phyloP scores from a whole-genome alignment of 805 yeast species.

The Teunomyces kruisii region DNA sequence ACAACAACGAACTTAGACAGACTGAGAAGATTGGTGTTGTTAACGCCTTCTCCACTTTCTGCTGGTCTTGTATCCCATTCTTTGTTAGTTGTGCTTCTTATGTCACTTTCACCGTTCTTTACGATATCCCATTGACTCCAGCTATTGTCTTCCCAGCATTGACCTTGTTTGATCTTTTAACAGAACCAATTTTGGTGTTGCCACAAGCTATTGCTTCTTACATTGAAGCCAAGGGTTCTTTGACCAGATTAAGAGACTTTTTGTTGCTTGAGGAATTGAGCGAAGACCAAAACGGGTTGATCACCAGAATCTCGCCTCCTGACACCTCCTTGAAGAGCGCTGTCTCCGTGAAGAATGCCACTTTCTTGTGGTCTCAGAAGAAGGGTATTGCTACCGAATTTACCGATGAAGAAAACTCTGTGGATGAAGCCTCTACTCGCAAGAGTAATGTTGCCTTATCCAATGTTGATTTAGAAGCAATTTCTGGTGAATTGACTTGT shows the following conservation, averaged over 20 bases:
- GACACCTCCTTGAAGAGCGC: constrained; percentile 22
- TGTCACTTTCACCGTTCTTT: constrained; percentile 22
- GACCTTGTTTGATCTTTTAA: constrained; percentile 34
- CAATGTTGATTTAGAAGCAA: constrained; percentile 32
- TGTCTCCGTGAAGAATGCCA: constrained; percentile 26
- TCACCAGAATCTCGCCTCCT: constrained; percentile 12
- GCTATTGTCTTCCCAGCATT: constrained; percentile 41
- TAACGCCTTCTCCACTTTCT: constrained; percentile 30
- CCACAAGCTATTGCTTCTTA: constrained; percentile 30
- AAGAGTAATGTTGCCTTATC: constrained; percentile 27
- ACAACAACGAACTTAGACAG: constrained; percentile 32
- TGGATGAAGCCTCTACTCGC: constrained; percentile 14
- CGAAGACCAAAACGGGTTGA: constrained; percentile 17
- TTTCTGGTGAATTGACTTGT: constrained; percentile 37
- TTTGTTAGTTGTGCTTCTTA: constrained; percentile 34
- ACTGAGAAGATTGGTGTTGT: constrained; percentile 30
- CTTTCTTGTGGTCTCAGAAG: constrained; percentile 31
- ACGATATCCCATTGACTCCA: constrained; percentile 31
- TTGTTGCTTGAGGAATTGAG: constrained; percentile 36
- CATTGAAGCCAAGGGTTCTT: constrained; percentile 32
- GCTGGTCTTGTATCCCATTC: constrained; percentile 42
- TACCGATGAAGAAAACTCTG: constrained; percentile 17
- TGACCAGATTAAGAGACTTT: constrained; percentile 32
- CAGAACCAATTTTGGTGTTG: constrained; percentile 33
- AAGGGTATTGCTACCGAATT: constrained; percentile 1